Conservation (phyloP, 441 rosid genomes). For the Populus hybrid region DNA sequence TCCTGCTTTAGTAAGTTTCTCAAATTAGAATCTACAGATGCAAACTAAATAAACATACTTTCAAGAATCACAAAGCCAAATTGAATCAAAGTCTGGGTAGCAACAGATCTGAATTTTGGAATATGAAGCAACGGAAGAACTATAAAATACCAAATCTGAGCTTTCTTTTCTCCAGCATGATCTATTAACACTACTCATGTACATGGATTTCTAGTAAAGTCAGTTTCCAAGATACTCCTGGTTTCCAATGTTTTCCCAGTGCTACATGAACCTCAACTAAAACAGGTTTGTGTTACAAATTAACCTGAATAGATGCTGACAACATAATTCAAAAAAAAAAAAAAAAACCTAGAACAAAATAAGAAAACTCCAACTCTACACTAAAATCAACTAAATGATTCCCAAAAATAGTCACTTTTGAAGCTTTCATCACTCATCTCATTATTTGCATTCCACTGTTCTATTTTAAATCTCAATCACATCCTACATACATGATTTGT, state of each 20-base stretch:
- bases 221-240: neutral
- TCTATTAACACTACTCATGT: neutral
- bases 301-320: neutral
- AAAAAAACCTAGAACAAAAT: neutral
- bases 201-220: neutral
- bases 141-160: neutral
- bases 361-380: neutral
- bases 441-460: neutral
- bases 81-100: neutral
- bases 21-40: neutral
- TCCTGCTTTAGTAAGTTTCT: neutral
- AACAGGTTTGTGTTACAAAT: neutral
- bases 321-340: neutral
- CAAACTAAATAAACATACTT: neutral
- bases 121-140: neutral
- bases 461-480: neutral
- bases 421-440: neutral
- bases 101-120: neutral
- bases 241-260: neutral
- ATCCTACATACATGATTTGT: too few relatives aligned
- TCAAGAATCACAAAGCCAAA: neutral
- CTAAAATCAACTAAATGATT: neutral
- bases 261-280: neutral
- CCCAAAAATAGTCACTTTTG: neutral
- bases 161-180: neutral